Conservation (phyloP, 805 yeast genomes). For the Phaffomyces opuntiae region DNA sequence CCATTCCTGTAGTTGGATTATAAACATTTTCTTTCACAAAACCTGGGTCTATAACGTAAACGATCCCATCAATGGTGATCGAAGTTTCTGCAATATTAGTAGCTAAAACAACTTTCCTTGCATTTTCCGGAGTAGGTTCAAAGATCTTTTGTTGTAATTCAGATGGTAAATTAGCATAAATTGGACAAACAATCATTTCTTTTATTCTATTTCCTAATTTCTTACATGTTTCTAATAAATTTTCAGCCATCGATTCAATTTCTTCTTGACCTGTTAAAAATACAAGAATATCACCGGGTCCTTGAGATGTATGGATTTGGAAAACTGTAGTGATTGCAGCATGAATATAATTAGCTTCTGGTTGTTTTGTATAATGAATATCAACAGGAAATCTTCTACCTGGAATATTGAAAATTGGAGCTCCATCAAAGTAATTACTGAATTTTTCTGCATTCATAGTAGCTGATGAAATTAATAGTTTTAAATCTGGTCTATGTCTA, state of each 20-base stretch:
- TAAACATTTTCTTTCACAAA: slow-evolving; percentile 88
- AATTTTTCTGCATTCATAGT: slow-evolving; percentile 89
- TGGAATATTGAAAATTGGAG: slow-evolving; percentile 85
- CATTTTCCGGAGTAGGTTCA: slow-evolving; percentile 73
- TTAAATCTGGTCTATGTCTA: slow-evolving; percentile 58
- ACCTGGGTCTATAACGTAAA: slow-evolving; percentile 91
- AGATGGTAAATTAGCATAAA: slow-evolving; percentile 85
- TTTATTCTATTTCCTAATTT: slow-evolving; percentile 47
- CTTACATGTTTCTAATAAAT: slow-evolving; percentile 53
- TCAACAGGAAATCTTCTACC: slow-evolving; percentile 94
- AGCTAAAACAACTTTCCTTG: slow-evolving; percentile 85
- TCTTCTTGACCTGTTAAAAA: slow-evolving; percentile 96
- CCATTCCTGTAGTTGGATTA: slow-evolving; percentile 85
- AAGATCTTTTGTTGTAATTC: slow-evolving; percentile 78
- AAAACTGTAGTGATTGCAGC: slow-evolving; percentile 85
- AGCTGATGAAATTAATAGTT: slow-evolving; percentile 83
- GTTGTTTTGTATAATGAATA: slow-evolving; percentile 72
- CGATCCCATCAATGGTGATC: slow-evolving; percentile 92
- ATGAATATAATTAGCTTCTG: slow-evolving; percentile 85
- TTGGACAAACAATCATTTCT: slow-evolving; percentile 71
- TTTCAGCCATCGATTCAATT: slow-evolving; percentile 76
- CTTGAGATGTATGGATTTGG: slow-evolving; percentile 71
- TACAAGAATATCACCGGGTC: slow-evolving; percentile 79
- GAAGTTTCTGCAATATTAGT: slow-evolving; percentile 98
- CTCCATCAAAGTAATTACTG: slow-evolving; percentile 69